Conservation (phyloP, 768 basidiomycete species). For the Melanogaster broomeanus region DNA sequence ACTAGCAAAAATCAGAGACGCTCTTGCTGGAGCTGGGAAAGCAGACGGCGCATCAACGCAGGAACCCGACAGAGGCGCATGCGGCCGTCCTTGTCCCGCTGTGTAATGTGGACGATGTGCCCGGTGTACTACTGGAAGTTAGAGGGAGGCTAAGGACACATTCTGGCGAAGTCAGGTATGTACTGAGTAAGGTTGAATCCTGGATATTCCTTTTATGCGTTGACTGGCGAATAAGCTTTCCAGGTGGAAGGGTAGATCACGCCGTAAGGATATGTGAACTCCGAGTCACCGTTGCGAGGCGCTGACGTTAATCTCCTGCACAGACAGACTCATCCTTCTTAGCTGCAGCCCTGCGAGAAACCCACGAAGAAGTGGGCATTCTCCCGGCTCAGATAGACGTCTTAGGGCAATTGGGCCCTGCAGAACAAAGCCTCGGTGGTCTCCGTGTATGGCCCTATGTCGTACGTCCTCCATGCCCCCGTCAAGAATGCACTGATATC, state of each 20-base stretch:
- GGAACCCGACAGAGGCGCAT: constrained; percentile 37
- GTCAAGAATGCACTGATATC: not conserved
- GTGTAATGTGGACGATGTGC: constrained; percentile 68
- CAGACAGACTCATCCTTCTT: constrained; percentile 56
- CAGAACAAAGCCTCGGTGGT: constrained; percentile 57
- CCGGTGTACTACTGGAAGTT: constrained; percentile 73
- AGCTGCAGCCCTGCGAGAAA: constrained; percentile 68
- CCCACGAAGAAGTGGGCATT: constrained; percentile 73
- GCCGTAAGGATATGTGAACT: constrained; percentile 39
- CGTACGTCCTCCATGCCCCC: constrained; percentile 44
- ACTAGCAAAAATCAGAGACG: constrained; percentile 31
- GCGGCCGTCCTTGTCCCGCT: constrained; percentile 78
- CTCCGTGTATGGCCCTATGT: constrained; percentile 77
- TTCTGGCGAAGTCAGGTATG: constrained; percentile 82
- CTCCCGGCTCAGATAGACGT: constrained; percentile 60
- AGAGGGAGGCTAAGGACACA: constrained; percentile 65
- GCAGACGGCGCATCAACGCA: constrained; percentile 18
- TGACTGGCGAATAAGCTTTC: constrained; percentile 53
- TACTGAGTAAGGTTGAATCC: not conserved
- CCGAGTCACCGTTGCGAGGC: not conserved
- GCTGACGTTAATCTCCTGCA: constrained; percentile 2
- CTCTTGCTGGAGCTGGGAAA: constrained; percentile 20
- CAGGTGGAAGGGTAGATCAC: constrained; percentile 70
- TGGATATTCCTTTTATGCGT: not conserved
- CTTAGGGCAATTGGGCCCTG: constrained; percentile 63